Conservation (phyloP, 768 basidiomycete genomes). For the Dendrothele bispora region DNA sequence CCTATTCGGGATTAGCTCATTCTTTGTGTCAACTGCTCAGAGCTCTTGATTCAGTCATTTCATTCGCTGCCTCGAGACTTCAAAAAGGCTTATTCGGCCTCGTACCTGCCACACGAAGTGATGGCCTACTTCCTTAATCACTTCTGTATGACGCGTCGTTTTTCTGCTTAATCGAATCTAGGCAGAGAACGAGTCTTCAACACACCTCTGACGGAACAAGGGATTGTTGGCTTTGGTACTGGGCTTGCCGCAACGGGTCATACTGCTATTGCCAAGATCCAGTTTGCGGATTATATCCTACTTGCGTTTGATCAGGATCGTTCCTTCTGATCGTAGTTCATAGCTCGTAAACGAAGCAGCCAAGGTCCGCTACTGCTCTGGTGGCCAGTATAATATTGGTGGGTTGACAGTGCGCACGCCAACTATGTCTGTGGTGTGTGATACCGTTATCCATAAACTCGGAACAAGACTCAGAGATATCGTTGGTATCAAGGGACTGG, state of each 20-base stretch:
- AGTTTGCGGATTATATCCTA: conserved; percentile 95
- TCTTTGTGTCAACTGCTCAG: background rate
- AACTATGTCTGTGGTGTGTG: conserved; percentile 77
- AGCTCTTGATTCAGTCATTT: conserved; percentile 60
- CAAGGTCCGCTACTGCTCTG: conserved; percentile 87
- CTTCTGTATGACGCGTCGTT: conserved; percentile 92
- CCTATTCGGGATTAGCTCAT: too few species aligned
- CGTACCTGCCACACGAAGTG: too few species aligned
- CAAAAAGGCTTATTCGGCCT: too few species aligned
- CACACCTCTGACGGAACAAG: conserved; percentile 90
- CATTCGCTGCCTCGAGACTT: too few species aligned
- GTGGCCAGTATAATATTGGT: conserved; percentile 78
- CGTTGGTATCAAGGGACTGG: conserved; percentile 74
- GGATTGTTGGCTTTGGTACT: conserved; percentile 90
- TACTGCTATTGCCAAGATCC: conserved; percentile 88
- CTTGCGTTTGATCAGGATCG: too few species aligned
- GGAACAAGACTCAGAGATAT: background rate
- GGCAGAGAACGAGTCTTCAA: conserved; percentile 94
- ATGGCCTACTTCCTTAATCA: too few species aligned
- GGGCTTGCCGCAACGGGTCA: conserved; percentile 94
- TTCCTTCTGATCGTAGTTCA: too few species aligned
- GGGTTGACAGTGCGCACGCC: conserved; percentile 81
- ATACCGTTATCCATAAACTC: background rate
- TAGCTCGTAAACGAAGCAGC: conserved; percentile 95
- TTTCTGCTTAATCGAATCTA: too few species aligned